Base-by-base conservation (phyloP, 306 rosid genomes). In the Elaeagnus macrophylla region DNA sequence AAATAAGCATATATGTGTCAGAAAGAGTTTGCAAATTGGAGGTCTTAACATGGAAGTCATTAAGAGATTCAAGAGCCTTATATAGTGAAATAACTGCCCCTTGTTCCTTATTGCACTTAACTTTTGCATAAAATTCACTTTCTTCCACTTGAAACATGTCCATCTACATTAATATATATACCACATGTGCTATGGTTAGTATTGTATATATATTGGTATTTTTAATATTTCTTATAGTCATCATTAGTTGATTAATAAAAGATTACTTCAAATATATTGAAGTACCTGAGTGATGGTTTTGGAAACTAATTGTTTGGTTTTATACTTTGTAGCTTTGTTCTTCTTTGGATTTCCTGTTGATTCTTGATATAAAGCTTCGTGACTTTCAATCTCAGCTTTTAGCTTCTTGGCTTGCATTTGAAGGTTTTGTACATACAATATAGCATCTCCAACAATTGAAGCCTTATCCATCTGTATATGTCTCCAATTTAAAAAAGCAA, bases 401-500 rank as follows among this genome's bases (percentile, higher is more conserved):
- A 91, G 81, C 61, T 79, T 73, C 79, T 79, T 84, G 15, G 89
- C 82, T 68, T 75, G 83, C 67, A 60, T 66, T 61, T 86, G 99
- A 41, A 91, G 83, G 8, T 71, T 82, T 64, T 87, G 78, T 59
- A 91, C 82, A 41, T 87, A 82, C 12, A 72, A 46, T 3, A 82
- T 82, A 46, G 99, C 95, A 59, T 91, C 99, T 60, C 87, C 95
- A 60, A 91, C 81, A 45, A 91, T 91, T 16, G 95, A 91, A 39
- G 96, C 99, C 77, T 87, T 91, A 43, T 91, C 99, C 96, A 91
- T 91, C 96, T 91, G 72, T 49, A 16, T 20, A 52, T 53, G 17
- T 35, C 25, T 44, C 36, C 20, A 37, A 19, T n/a, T 60, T 48
- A 40, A 52, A 6, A 11, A 35, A 9, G 1, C 6, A 40, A 2